Base-by-base conservation (phyloP, 345 rosid species). In the Gossypium anomalum region DNA sequence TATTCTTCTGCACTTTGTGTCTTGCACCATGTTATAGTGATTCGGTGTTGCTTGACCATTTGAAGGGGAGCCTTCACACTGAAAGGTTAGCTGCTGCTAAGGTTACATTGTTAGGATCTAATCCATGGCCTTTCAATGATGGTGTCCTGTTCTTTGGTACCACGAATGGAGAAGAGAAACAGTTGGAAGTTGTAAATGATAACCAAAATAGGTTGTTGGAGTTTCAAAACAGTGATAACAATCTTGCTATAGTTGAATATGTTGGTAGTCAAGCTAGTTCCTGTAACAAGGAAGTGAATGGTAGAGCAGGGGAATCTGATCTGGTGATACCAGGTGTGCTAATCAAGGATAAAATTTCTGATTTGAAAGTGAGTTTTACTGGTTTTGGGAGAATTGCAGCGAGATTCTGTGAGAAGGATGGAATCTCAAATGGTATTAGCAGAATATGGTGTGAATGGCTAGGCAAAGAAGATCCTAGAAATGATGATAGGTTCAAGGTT, bases 381-480 rank as follows among this genome's bases (percentile, higher is more conserved):
- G 98, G 97, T 27, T 70, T 78, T 71, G 96, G 93, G 51, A 76
- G 68, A 64, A 90, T 92, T 77, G 88, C 92, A 77, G 92, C 86
- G 1, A 85, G 90, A 82, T 72, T 86, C 69, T 57, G 59, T 74
- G 84, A 83, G 85, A 83, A 76, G 55, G 86, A 77, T 82, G 83
- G 81, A 23, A 71, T 69, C 41, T 43, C 82, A 13, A 75, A 75
- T 69, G 87, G 76, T 80, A 79, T 90, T 69, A 75, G 80, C 68
- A 88, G 87, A 75, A 78, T 93, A 61, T 93, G 99, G 99, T 93
- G 99, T 70, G 97, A 93, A 85, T 96, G 98, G 97, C 75, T 93
- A 70, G 97, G 92, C 60, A 80, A 83, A 27, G 83, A 75, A 78
- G 79, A 59, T 77, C 79, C 48, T 62, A 73, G 27, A 16, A 76